Evolutionary conservation across 1,284 basidiomycete genomes (phyloP).

Genomic region (Leccinum pachyderme): DNA sequence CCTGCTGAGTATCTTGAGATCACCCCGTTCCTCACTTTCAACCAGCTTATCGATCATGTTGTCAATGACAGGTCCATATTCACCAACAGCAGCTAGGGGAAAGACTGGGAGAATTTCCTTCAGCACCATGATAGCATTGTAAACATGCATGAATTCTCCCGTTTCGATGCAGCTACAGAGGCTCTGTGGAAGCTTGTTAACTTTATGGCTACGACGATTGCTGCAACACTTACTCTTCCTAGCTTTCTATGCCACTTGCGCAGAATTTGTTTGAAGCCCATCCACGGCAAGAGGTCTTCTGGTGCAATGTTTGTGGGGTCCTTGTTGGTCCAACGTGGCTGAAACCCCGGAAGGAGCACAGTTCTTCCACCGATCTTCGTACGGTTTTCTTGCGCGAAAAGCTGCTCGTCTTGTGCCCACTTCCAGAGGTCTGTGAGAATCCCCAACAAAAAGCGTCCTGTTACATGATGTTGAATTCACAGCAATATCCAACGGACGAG

Average conservation of each 20-base stretch:
- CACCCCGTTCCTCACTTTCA: slow-evolving; percentile 74
- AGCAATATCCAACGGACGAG: background rate
- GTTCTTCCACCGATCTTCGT: slow-evolving; percentile 64
- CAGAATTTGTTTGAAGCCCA: slow-evolving; percentile 67
- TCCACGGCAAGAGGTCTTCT: slow-evolving; percentile 67
- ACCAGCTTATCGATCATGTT: slow-evolving; percentile 66
- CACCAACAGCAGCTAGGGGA: slow-evolving; percentile 64
- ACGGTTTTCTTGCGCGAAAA: slow-evolving; percentile 65
- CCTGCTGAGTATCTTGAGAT: slow-evolving; percentile 77
- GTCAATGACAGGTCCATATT: slow-evolving; percentile 59
- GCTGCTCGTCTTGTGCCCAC: slow-evolving; percentile 74
- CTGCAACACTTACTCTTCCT: slow-evolving; percentile 43
- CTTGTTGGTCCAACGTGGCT: slow-evolving; percentile 50
- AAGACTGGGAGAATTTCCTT: slow-evolving; percentile 88
- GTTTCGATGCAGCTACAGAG: slow-evolving; percentile 65
- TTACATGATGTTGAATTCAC: background rate
- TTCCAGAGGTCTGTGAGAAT: slow-evolving; percentile 72
- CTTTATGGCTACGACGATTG: background rate
- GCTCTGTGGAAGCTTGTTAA: slow-evolving; percentile 39
- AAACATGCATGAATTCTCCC: slow-evolving; percentile 92
- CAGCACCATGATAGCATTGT: slow-evolving; percentile 87
- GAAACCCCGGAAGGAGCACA: slow-evolving; percentile 65
- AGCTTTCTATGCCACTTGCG: slow-evolving; percentile 84
- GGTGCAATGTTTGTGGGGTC: slow-evolving; percentile 37
- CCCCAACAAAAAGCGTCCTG: slow-evolving; percentile 82